Evolutionary conservation across 345 rosid genomes (phyloP).

Genomic region (Aquilaria sinensis): DNA sequence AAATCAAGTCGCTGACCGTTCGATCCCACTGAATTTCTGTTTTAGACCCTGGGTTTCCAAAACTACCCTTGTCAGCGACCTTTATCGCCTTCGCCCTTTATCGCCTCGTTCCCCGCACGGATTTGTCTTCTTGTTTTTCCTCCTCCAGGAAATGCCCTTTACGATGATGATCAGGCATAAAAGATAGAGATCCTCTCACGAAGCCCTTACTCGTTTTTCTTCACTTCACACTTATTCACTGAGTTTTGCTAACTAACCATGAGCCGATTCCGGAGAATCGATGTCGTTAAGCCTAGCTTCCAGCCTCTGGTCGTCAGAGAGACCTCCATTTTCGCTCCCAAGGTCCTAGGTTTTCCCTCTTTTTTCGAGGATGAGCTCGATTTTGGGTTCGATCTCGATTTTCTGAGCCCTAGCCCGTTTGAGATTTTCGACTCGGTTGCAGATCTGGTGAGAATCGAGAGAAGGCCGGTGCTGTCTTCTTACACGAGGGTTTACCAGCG

Average conservation of each 20-base stretch:
- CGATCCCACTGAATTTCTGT: not conserved
- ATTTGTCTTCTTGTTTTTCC: constrained; percentile 19
- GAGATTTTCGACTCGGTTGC: constrained; percentile 41
- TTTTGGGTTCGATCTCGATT: constrained; percentile 32
- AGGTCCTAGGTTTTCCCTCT: constrained; percentile 22
- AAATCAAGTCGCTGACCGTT: not conserved
- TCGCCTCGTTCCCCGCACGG: constrained; percentile 18
- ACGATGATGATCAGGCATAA: not conserved
- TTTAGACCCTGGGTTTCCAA: constrained; percentile 2
- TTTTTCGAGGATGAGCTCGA: constrained; percentile 26
- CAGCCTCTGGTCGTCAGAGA: constrained; percentile 21
- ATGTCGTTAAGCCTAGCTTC: constrained; percentile 34
- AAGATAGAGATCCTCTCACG: no score
- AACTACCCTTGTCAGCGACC: constrained; percentile 15
- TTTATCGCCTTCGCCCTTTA: not conserved
- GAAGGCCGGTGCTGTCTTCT: constrained; percentile 34
- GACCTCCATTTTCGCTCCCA: constrained; percentile 33
- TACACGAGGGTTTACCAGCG: constrained; percentile 44
- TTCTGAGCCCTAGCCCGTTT: constrained; percentile 29
- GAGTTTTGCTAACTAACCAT: constrained; percentile 26
- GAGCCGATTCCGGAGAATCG: constrained; percentile 42
- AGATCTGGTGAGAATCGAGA: constrained; percentile 56
- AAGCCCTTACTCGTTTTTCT: not conserved
- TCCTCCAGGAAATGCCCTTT: constrained; percentile 4
- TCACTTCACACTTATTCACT: constrained; percentile 13